A percentile compares a stretch with the other conserved stretches of the same genome.
Conservation (phyloP, 2,329 filamentous ascomycete genomes). For the Ambrosiella xylebori region DNA sequence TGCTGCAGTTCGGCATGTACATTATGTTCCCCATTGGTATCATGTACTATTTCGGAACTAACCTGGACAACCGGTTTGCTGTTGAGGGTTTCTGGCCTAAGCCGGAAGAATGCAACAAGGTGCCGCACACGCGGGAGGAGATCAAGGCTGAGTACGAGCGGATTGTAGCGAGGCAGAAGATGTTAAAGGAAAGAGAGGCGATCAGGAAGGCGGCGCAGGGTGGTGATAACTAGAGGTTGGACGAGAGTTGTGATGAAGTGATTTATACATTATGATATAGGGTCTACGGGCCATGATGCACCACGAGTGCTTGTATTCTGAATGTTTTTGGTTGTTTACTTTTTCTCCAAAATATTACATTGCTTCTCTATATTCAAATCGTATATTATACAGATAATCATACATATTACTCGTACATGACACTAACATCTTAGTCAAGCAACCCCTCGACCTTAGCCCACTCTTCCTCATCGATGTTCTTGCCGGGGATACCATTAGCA, state of each 20-base stretch:
- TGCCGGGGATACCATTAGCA: slow-evolving; percentile 39
- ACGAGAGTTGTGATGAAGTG: background rate
- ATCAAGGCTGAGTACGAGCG: slow-evolving; percentile 67
- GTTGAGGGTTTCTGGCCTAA: slow-evolving; percentile 92
- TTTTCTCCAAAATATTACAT: background rate
- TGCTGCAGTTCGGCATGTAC: slow-evolving; percentile 79
- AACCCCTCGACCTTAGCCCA: slow-evolving; percentile 29
- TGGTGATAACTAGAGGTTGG: background rate
- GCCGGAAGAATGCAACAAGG: slow-evolving; percentile 54
- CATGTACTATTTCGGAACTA: slow-evolving; percentile 99
- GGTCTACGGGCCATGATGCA: no score
- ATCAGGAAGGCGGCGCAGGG: slow-evolving; percentile 19
- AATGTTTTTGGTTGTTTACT: background rate
- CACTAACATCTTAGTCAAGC: slow-evolving; percentile 1
- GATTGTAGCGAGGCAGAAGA: slow-evolving; percentile 47
- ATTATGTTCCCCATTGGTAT: slow-evolving; percentile 96
- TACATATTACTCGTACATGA: background rate
- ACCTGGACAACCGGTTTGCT: slow-evolving; percentile 80
- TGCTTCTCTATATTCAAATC: no score
- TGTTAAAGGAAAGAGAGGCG: slow-evolving; percentile 47
- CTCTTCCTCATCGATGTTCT: slow-evolving; percentile 25
- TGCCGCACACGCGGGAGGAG: slow-evolving; percentile 64
- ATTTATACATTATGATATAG: background rate
- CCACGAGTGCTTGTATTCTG: no score
- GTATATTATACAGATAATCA: no score